Evolutionary conservation across 1,139 yeast genomes (phyloP).

Genomic region (Sugiyamaella pinicola): DNA sequence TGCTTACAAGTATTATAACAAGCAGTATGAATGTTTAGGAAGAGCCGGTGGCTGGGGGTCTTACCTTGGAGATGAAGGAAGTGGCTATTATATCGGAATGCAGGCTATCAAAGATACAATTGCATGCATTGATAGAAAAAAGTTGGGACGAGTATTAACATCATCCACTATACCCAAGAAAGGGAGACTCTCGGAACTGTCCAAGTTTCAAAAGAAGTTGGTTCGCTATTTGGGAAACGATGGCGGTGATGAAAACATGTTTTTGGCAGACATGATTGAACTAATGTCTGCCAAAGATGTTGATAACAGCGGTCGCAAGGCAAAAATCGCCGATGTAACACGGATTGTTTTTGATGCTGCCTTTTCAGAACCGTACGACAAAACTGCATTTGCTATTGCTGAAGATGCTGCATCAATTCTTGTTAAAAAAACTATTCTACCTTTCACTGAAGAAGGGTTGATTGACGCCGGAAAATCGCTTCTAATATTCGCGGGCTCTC

Average conservation of each 20-base stretch:
- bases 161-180: conserved; percentile 18
- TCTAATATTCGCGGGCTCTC: conserved; percentile 26
- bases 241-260: conserved; percentile 20
- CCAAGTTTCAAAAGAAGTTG: conserved; percentile 13
- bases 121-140: conserved; percentile 17
- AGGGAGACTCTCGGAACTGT: conserved; percentile 23
- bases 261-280: conserved; percentile 25
- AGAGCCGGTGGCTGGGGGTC: conserved; percentile 37
- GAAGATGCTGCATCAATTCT: conserved; percentile 15
- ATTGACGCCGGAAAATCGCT: conserved; percentile 19
- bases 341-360: conserved; percentile 26
- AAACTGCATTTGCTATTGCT: conserved; percentile 11
- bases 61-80: conserved; percentile 36
- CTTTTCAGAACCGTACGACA: conserved; percentile 15
- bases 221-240: conserved; percentile 15
- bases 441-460: conserved; percentile 11
- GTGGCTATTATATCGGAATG: conserved; percentile 35
- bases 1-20: conserved; percentile 26
- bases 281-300: conserved; percentile 20
- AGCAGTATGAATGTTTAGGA: conserved; percentile 25
- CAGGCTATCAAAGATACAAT: conserved; percentile 26
- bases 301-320: conserved; percentile 17
- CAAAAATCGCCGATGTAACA: conserved; percentile 26
- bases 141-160: conserved; percentile 13
- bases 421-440: conserved; percentile 5